Conservation (phyloP, 2,329 filamentous ascomycete genomes). For the Pseudomassariella vexata region DNA sequence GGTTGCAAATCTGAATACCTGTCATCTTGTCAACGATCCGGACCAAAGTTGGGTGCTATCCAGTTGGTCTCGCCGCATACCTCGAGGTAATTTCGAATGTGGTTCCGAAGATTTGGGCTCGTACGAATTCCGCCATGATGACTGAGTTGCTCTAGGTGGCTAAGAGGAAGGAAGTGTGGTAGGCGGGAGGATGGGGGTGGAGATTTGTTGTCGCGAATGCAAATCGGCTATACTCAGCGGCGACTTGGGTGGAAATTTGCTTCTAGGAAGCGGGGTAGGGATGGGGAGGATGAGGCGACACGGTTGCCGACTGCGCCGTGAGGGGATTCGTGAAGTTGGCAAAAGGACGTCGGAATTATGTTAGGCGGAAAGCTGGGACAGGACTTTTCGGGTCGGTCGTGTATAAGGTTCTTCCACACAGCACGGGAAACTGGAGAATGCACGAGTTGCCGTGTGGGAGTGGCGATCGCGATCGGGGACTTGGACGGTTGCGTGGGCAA, state of each 20-base stretch:
- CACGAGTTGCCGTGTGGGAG: not conserved
- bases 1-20: constrained; percentile 98
- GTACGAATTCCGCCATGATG: constrained; percentile 97
- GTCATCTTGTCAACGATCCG: constrained; percentile 17
- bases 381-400: constrained; percentile 4
- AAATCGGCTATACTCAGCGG: not conserved
- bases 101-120: constrained; percentile 98
- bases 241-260: not conserved
- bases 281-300: constrained; percentile 7
- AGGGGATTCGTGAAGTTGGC: no score
- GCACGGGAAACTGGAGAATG: not conserved
- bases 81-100: constrained; percentile 99
- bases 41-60: not conserved
- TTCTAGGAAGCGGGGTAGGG: not conserved
- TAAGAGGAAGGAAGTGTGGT: constrained; percentile 9
- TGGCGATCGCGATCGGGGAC: constrained; percentile 4
- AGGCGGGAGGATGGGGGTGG: constrained; percentile 3
- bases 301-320: no score
- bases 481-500: no score
- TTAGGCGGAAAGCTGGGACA: constrained; percentile 4
- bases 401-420: constrained; percentile 6
- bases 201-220: no score
- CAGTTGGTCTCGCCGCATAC: constrained; percentile 39
- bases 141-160: constrained; percentile 9
- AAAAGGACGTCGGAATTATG: no score